phyloP scores from a whole-genome alignment of 1,139 yeast genomes.

The Scheffersomyces insectosa region DNA sequence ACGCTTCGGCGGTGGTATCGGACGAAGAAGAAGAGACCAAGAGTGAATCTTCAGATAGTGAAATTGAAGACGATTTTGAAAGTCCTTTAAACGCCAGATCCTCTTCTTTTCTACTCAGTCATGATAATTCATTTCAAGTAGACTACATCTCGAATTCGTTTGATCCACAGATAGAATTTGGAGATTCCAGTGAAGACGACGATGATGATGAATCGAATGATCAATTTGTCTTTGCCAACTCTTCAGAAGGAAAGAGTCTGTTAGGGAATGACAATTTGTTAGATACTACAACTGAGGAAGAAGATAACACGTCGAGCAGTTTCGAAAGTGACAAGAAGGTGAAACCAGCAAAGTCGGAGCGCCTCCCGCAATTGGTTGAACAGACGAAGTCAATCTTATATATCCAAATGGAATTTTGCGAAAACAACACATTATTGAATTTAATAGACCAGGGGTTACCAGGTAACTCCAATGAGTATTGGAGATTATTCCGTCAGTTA shows the following conservation, averaged over 20 bases:
- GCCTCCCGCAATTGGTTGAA: neutral
- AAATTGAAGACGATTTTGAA: constrained; percentile 20
- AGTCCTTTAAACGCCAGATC: constrained; percentile 22
- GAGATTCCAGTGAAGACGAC: constrained; percentile 39
- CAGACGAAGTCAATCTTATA: constrained; percentile 56
- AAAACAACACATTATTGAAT: constrained; percentile 84
- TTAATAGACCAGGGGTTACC: constrained; percentile 81
- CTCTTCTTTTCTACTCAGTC: constrained; percentile 30
- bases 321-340: constrained; percentile 1
- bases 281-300: constrained; percentile 12
- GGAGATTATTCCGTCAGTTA: constrained; percentile 86
- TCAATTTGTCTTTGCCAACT: constrained; percentile 30
- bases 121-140: constrained; percentile 43
- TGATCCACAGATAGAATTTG: constrained; percentile 62
- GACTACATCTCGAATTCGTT: constrained; percentile 72
- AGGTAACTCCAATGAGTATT: constrained; percentile 72
- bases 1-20: constrained; percentile 15
- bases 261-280: constrained; percentile 4
- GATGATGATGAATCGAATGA: constrained; percentile 15
- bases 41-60: constrained; percentile 12
- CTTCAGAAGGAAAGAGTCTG: constrained; percentile 12
- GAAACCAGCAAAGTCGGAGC: neutral
- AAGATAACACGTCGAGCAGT: constrained; percentile 1
- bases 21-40: constrained; percentile 16
- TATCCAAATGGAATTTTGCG: constrained; percentile 99